Percentiles rank a stretch among this genome's conserved stretches.
Evolutionary conservation across 305 asterid species (phyloP).

Genomic region (Solanum hybrid): DNA sequence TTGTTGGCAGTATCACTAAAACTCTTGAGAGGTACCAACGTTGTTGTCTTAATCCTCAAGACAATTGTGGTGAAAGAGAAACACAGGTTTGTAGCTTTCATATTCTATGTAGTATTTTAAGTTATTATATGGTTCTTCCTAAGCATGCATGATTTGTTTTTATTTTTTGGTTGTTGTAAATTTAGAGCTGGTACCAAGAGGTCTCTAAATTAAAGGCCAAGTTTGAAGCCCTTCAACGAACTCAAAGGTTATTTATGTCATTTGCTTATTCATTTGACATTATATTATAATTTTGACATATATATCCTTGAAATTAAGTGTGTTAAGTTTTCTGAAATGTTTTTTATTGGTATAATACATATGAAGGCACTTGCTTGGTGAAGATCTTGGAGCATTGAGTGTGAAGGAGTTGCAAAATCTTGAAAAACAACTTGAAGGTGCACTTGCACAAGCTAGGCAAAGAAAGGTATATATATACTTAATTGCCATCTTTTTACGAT

Average conservation of each 20-base stretch:
- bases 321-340: neutral
- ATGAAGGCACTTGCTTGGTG: conserved; percentile 84
- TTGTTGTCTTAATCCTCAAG: conserved; percentile 53
- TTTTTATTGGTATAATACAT: conserved; percentile 4
- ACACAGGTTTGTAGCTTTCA: conserved; percentile 37
- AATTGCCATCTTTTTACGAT: neutral
- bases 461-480: conserved; percentile 51
- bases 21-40: conserved; percentile 77
- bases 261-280: neutral
- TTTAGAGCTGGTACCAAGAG: conserved; percentile 84
- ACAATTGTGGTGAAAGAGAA: conserved; percentile 43
- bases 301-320: neutral
- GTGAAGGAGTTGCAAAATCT: conserved; percentile 81
- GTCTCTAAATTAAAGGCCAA: conserved; percentile 69
- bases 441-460: conserved; percentile 80
- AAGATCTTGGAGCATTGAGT: conserved; percentile 77
- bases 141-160: neutral
- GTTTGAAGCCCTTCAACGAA: conserved; percentile 77
- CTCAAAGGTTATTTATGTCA: conserved; percentile 53
- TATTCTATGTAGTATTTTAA: neutral
- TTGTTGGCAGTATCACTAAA: conserved; percentile 31
- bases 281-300: neutral
- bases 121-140: neutral
- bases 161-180: neutral
- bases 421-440: conserved; percentile 85